Evolutionary conservation across 129 eudicot genomes (phyloP), one percentile per base, ranked within the genome.

Genomic region (Apium graveolens): DNA sequence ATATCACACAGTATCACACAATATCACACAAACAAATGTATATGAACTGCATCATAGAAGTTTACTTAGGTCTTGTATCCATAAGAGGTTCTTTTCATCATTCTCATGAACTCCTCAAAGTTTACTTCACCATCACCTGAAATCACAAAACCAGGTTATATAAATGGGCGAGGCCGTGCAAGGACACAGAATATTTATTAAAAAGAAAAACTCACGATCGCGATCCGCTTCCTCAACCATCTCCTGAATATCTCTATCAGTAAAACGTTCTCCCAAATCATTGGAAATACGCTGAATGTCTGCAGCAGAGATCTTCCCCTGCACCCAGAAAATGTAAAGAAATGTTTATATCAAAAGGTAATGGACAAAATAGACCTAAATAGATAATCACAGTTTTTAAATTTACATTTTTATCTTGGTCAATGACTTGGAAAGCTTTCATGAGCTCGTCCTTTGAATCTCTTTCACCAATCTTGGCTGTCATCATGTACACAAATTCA

Each of bases 161-260:
- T 72, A 16, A 41, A 37, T 41, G 8, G 75, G 26, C 16, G 1
- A 39, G 21, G 76, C 45, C 45, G 26, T 60, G 29, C 51, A 73
- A 44, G 31, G 38, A 44, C 10, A n/a, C n/a, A n/a, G n/a, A n/a
- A n/a, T n/a, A n/a, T n/a, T n/a, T n/a, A n/a, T n/a, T n/a, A n/a
- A n/a, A n/a, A n/a, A n/a, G n/a, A n/a, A n/a, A n/a, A n/a, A 87
- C 96, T 89, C 82, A 94, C 96, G 81, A 80, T 94, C 96, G 20
- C 92, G 97, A 80, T 94, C 97, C 38, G 97, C 98, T 83, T 88
- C 98, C 73, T 88, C 92, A 74, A 94, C 86, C 98, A 94, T 94
- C 78, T 89, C 97, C 65, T 87, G 89, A 63, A 94, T 84, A 81
- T 94, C 98, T 73, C 75, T 80, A 48, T 84, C 91, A 29, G 90